phyloP scores from a whole-genome alignment of 768 basidiomycete species.

The Russula lepida region DNA sequence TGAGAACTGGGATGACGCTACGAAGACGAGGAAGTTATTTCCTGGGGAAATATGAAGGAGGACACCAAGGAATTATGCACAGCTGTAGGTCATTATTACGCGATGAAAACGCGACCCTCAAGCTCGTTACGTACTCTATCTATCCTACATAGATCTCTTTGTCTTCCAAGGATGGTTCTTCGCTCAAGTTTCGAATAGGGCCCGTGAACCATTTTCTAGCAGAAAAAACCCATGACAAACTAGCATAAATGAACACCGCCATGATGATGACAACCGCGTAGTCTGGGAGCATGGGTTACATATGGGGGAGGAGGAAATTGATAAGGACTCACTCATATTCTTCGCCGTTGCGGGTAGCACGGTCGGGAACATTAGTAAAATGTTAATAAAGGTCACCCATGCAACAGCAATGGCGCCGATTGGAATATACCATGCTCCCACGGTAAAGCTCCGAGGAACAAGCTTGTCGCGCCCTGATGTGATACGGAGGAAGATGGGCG shows the following conservation, averaged over 20 bases:
- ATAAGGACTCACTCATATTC: slow-evolving; percentile 18
- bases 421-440: slow-evolving; percentile 54
- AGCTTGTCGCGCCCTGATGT: slow-evolving; percentile 56
- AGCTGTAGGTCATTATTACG: not conserved
- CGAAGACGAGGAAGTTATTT: slow-evolving; percentile 31
- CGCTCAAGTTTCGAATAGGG: slow-evolving; percentile 40
- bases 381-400: slow-evolving; percentile 56
- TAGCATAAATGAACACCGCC: slow-evolving; percentile 56
- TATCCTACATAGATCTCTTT: not conserved
- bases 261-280: slow-evolving; percentile 61
- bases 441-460: slow-evolving; percentile 48
- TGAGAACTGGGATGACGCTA: slow-evolving; percentile 42
- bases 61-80: not conserved
- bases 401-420: slow-evolving; percentile 52
- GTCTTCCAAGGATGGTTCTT: slow-evolving; percentile 2
- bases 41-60: slow-evolving; percentile 27
- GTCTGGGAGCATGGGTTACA: slow-evolving; percentile 34
- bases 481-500: slow-evolving; percentile 62
- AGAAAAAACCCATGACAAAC: slow-evolving; percentile 54
- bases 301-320: not conserved
- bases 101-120: not conserved
- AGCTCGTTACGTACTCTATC: not conserved
- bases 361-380: slow-evolving; percentile 44
- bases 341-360: not conserved
- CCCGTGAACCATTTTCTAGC: slow-evolving; percentile 67